Evolutionary conservation across 208 protist genomes (phyloP).

Genomic region (Blechomonas ayalai): DNA sequence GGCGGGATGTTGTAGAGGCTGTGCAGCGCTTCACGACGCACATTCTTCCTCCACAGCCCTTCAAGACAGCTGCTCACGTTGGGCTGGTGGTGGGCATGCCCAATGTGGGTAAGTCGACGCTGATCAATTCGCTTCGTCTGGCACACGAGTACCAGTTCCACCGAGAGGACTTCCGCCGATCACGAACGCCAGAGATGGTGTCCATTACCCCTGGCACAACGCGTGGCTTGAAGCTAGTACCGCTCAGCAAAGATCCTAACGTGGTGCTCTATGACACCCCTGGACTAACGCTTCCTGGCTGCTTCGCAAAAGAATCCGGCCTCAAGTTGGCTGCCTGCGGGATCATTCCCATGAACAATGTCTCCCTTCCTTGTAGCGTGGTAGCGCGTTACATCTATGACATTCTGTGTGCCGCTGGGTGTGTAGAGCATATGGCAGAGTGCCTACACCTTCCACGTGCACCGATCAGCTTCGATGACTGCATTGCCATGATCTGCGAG

Average conservation of each 20-base stretch:
- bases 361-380: conserved; percentile 52
- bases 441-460: conserved; percentile 74
- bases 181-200: conserved; percentile 67
- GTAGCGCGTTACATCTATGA: conserved; percentile 85
- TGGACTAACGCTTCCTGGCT: conserved; percentile 82
- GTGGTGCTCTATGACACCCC: conserved; percentile 85
- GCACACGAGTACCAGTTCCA: conserved; percentile 90
- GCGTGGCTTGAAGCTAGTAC: conserved; percentile 65
- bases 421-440: conserved; percentile 72
- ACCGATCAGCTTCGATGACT: conserved; percentile 88
- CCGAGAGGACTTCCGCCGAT: conserved; percentile 74
- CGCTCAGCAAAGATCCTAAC: conserved; percentile 70
- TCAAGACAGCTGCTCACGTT: conserved; percentile 67
- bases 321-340: conserved; percentile 80
- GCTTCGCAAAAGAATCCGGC: conserved; percentile 80
- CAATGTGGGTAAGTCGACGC: conserved; percentile 93
- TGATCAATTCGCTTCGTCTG: conserved; percentile 90
- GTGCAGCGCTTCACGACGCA: conserved; percentile 78
- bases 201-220: conserved; percentile 81
- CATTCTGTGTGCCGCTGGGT: conserved; percentile 50
- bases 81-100: conserved; percentile 92
- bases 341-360: conserved; percentile 77
- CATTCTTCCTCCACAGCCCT: conserved; percentile 45
- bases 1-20: conserved; percentile 70
- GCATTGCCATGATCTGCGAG: conserved; percentile 85